phyloP scores from a whole-genome alignment of 495 filamentous ascomycete species.

The Aspergillus nanangensis region DNA sequence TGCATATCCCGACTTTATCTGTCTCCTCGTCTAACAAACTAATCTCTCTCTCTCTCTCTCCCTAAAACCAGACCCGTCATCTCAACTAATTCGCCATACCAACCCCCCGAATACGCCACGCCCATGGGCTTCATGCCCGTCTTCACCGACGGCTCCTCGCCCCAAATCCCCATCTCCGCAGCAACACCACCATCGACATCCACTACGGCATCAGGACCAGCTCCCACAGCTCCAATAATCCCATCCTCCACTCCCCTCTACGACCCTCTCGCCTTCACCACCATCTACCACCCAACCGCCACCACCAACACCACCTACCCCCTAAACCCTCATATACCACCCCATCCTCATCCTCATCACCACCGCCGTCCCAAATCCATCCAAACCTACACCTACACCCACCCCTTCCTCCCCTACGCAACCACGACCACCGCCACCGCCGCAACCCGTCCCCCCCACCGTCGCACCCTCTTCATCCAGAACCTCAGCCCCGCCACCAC shows the following conservation, averaged over 20 bases:
- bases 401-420: slow-evolving; percentile 7
- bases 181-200: too few relatives aligned
- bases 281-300: slow-evolving; percentile 29
- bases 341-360: slow-evolving; percentile 14
- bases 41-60: too few relatives aligned
- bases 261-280: slow-evolving; percentile 17
- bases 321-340: too few relatives aligned
- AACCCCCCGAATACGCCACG: slow-evolving; percentile 24
- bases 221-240: background rate
- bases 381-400: slow-evolving; percentile 2
- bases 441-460: slow-evolving; percentile 4
- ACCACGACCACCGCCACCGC: slow-evolving; percentile 5
- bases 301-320: too few relatives aligned
- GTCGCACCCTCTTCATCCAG: slow-evolving; percentile 24
- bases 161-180: slow-evolving; percentile 24
- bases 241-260: background rate
- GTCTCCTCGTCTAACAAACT: background rate
- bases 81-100: slow-evolving; percentile 20
- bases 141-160: slow-evolving; percentile 23
- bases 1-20: background rate
- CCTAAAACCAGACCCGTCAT: slow-evolving; percentile 23
- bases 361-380: slow-evolving; percentile 8
- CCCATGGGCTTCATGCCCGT: slow-evolving; percentile 30
- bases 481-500: slow-evolving; percentile 25
- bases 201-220: too few relatives aligned